Evolutionary conservation across 1,284 basidiomycete species (phyloP), one percentile per base, ranked within the genome.

Genomic region (Salmacisia buchloeana): DNA sequence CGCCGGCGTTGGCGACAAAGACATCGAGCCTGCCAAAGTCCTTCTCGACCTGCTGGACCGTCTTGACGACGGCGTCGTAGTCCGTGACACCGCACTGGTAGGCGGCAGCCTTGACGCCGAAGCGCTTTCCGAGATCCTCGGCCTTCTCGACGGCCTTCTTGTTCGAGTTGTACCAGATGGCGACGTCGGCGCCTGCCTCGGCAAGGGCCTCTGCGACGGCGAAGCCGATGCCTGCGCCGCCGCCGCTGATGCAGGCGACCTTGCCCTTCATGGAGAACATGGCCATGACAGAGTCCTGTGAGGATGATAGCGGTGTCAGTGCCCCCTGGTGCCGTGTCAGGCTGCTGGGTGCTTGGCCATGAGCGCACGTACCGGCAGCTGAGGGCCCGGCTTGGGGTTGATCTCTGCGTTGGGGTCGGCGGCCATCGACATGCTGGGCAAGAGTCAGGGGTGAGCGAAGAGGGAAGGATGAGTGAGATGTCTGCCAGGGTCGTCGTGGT

Each of bases 111-210:
- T 66, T 66, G 38, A 78, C 69, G 54, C 62, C 63, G 66, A 69
- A 71, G 12, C 67, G 54, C 61, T 77, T 71, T 31, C 75, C 73
- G 15, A 79, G 68, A 18, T 72, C 56, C 34, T 72, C 63, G 2
- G 71, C 76, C 29, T 69, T 70, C 35, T 73, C 52, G 54, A 75
- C 66, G 35, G 73, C 72, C 4, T 67, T 45, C 31, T 69, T 67
- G 64, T 75, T 77, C 31, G 72, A 71, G 66, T 75, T 73, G 68
- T 79, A 79, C 58, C 66, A 68, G 43, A 79, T 68, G 3, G 72
- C 76, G 6, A 80, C 73, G 56, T 77, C 71, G 6, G 69, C 75
- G 9, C 78, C 77, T 6, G 73, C 76, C 60, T 80, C 79, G 27
- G 77, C 76, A 38, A 79, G 65, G 0, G 75, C 77, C 34, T 78